phyloP scores from a whole-genome alignment of 805 yeast genomes.

The Lipomyces chichibuensis region DNA sequence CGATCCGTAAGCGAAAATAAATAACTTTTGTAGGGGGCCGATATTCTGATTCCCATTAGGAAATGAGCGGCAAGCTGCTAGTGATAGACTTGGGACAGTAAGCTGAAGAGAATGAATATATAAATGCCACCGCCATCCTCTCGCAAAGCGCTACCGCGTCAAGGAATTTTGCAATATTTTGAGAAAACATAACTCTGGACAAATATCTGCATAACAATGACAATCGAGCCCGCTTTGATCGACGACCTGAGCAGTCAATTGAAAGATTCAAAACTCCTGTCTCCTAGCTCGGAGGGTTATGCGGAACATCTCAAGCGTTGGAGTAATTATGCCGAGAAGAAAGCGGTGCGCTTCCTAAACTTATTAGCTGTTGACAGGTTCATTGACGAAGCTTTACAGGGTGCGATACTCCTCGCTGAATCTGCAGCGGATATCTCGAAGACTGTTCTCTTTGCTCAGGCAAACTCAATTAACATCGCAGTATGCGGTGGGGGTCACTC shows the following conservation, averaged over 20 bases:
- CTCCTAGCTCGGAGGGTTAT: not conserved
- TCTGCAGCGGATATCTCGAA: not conserved
- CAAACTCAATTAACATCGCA: not conserved
- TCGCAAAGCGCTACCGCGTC: no score
- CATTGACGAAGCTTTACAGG: not conserved
- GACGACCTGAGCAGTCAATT: not conserved
- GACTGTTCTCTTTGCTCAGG: not conserved
- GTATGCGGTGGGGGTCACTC: slow-evolving; percentile 3
- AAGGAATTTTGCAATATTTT: no score
- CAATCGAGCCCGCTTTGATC: not conserved
- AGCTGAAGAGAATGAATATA: no score
- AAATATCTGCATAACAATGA: not conserved
- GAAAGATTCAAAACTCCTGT: not conserved
- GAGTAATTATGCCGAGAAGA: not conserved
- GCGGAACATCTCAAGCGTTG: not conserved
- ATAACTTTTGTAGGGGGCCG: no score
- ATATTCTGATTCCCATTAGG: no score
- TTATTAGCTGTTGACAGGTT: not conserved
- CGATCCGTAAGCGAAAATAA: no score
- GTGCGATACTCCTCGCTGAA: not conserved
- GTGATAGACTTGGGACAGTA: no score
- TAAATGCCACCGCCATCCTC: no score
- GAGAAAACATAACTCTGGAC: no score
- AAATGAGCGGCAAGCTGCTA: no score
- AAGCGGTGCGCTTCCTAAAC: not conserved